phyloP scores from a whole-genome alignment of 2,329 filamentous ascomycete species.

The Microsporum audouinii region DNA sequence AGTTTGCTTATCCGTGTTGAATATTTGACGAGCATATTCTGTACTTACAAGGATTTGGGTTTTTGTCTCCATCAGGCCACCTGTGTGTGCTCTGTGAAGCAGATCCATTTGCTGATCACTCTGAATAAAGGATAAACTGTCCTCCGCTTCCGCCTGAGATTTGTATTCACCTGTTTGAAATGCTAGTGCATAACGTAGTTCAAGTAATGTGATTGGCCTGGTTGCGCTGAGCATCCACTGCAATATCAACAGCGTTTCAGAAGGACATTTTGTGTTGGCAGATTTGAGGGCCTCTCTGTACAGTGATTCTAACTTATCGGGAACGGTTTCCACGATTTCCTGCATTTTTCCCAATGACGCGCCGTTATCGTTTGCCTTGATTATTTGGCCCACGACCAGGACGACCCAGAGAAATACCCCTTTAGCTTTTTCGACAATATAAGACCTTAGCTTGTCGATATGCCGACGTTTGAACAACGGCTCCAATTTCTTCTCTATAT shows the following conservation, averaged over 20 bases:
- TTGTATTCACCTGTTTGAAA: not conserved
- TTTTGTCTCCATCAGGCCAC: not conserved
- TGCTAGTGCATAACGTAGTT: not conserved
- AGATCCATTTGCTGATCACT: not conserved
- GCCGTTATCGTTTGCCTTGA: constrained; percentile 29
- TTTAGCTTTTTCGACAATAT: constrained; percentile 30
- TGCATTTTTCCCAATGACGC: constrained; percentile 21
- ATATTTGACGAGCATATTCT: not conserved
- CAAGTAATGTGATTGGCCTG: not conserved
- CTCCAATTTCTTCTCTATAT: constrained; percentile 12
- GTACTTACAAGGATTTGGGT: not conserved
- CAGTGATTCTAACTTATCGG: not conserved
- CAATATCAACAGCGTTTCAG: not conserved
- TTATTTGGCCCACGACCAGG: constrained; percentile 37
- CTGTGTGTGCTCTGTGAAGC: not conserved
- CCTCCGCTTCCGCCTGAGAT: not conserved
- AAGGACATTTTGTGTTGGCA: not conserved
- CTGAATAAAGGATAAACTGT: not conserved
- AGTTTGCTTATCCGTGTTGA: not conserved
- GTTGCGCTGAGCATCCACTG: not conserved
- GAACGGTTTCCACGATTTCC: constrained; percentile 23
- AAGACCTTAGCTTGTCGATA: constrained; percentile 14
- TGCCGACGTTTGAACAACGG: constrained; percentile 9
- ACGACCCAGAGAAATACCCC: constrained; percentile 40
- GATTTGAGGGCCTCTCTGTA: not conserved